Conservation (phyloP, 176 grass and related monocot species). For the Bolboschoenus planiculmis region DNA sequence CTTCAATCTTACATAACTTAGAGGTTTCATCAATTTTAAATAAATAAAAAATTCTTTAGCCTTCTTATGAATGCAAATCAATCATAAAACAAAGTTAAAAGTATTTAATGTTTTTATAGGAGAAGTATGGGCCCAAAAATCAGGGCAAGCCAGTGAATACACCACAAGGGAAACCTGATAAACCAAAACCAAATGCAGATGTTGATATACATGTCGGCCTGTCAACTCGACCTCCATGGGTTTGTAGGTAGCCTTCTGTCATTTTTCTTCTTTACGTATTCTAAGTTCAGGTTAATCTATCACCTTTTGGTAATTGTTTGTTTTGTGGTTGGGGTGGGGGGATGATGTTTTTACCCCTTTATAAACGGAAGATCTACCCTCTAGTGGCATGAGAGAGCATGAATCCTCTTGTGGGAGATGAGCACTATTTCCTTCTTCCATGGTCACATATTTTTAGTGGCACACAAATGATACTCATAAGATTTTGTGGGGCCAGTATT, state of each 20-base stretch:
- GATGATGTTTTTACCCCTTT: background rate
- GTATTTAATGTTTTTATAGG: conserved; percentile 36
- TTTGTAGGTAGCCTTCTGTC: conserved; percentile 52
- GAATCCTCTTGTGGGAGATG: background rate
- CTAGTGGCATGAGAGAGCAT: background rate
- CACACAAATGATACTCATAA: background rate
- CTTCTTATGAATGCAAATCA: background rate
- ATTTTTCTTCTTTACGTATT: background rate
- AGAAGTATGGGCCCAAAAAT: conserved; percentile 98
- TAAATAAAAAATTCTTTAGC: background rate
- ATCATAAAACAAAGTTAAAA: background rate
- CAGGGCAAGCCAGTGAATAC: conserved; percentile 41
- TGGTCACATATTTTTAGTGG: background rate
- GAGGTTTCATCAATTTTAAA: background rate
- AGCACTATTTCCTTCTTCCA: background rate
- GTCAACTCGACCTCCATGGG: conserved; percentile 70
- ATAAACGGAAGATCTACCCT: background rate
- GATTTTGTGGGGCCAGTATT: background rate
- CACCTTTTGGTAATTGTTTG: background rate
- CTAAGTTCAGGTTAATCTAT: background rate
- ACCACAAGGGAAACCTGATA: conserved; percentile 52
- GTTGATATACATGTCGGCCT: conserved; percentile 82
- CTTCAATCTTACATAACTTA: background rate
- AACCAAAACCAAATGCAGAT: conserved; percentile 84
- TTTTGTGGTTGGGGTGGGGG: no score